Base-by-base conservation (phyloP, 331 rosid species). In the Quercus lobata region DNA sequence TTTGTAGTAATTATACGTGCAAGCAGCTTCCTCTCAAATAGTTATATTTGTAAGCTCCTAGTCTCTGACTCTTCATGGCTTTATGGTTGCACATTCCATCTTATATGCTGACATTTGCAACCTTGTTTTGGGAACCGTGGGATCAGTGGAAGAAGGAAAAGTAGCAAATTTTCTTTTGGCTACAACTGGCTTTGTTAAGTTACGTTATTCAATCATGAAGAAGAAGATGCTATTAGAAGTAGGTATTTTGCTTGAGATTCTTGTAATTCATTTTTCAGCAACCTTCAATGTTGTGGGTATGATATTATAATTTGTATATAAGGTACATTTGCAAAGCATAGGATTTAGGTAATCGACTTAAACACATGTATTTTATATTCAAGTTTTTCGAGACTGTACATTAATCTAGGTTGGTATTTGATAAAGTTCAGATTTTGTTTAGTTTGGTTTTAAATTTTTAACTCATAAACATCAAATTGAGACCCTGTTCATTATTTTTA, bases 71-170 rank as follows among this genome's bases (percentile, higher is more conserved):
- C 32, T 72, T 80, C 29, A 65, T 5, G 69, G 24, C 12, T 24
- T 9, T 69, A 55, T 53, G 65, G 60, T 57, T 65, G 73, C n/a
- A 14, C 61, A 24, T 37, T 78, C 65, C 81, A 25, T 60, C 62
- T 53, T 3, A 3, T 37, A 62, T 84, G 24, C 81, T 71, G 68
- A 68, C 56, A 58, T 66, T 79, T 77, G 56, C 63, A 79, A 65
- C 73, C 54, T 57, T 53, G 54, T 15, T 56, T 71, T 80, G 56
- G 55, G 49, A 69, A 72, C 56, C 71, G 78, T 87, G 84, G 65
- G 81, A 77, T 83, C 87, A 95, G 99, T 96, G 94, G 99, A 93
- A 88, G 99, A 96, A 89, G 98, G 99, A 72, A 96, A 96, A 80
- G 94, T 89, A 30, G 94, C 98, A 61, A 89, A 81, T 89, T 96